These are phyloP conservation scores for Pseudogymnoascus sp. DNA, from an alignment of 2,329 filamentous ascomycete genomes.

Conservation along the genomic window DNA sequence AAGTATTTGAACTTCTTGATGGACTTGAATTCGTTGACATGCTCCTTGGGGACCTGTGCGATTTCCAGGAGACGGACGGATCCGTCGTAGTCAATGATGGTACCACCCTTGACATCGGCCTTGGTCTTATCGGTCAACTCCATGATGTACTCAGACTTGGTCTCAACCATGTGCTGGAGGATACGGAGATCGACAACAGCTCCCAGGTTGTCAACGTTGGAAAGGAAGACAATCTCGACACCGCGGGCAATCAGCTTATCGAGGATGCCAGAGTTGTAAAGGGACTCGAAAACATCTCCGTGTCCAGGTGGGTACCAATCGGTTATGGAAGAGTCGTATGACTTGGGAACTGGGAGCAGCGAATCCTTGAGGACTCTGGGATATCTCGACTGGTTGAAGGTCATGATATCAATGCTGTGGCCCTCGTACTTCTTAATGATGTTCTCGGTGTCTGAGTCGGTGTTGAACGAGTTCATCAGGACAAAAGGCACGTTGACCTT, in stretches of 20 bases:
- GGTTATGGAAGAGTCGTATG: slow-evolving; percentile 74
- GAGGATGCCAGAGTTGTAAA: slow-evolving; percentile 98
- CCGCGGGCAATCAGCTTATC: slow-evolving; percentile 93
- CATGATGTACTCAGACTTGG: slow-evolving; percentile 97
- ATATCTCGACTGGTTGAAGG: slow-evolving; percentile 99
- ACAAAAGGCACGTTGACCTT: slow-evolving; percentile 95
- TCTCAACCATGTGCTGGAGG: slow-evolving; percentile 98
- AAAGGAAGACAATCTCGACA: slow-evolving; percentile 96
- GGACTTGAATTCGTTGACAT: slow-evolving; percentile 99
- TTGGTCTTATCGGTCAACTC: slow-evolving; percentile 99
- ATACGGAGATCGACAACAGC: slow-evolving; percentile 97
- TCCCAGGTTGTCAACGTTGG: slow-evolving; percentile 97
- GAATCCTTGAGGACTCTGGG: slow-evolving; percentile 98
- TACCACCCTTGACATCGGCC: slow-evolving; percentile 99
- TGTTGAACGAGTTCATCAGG: slow-evolving; percentile 99
- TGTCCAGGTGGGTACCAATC: slow-evolving; percentile 99
- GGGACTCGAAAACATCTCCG: slow-evolving; percentile 98
- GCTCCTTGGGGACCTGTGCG: slow-evolving; percentile 98
- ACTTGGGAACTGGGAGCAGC: slow-evolving; percentile 89
- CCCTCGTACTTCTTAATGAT: slow-evolving; percentile 99
- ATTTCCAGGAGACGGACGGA: slow-evolving; percentile 96
- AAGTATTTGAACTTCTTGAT: slow-evolving; percentile 99
- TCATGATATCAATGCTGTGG: slow-evolving; percentile 98
- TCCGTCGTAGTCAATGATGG: slow-evolving; percentile 98
- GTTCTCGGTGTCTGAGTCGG: slow-evolving; percentile 91